Evolutionary conservation across 202 grass and related monocot genomes (phyloP).

Genomic region (Panicum virgatum): DNA sequence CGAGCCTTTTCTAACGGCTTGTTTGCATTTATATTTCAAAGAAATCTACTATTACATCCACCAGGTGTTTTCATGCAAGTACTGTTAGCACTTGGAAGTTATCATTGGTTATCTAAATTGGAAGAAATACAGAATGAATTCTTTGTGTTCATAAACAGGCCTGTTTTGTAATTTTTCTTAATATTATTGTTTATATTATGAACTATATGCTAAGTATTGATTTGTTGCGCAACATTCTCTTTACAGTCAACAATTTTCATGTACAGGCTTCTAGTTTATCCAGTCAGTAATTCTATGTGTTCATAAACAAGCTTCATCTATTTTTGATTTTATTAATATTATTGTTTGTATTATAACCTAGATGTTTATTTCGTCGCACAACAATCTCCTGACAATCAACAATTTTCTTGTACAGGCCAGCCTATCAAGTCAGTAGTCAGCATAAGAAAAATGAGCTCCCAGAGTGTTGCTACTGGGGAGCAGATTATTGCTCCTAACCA

Average conservation of each 20-base stretch:
- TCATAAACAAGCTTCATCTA: slow-evolving; percentile 19
- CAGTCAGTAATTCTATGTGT: neutral
- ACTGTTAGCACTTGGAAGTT: neutral
- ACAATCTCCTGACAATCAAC: neutral
- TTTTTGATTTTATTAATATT: neutral
- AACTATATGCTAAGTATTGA: slow-evolving; percentile 11
- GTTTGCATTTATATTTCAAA: neutral
- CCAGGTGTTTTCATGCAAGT: neutral
- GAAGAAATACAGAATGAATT: neutral
- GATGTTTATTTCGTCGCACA: neutral
- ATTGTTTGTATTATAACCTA: neutral
- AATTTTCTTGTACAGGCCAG: neutral
- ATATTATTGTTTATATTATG: neutral
- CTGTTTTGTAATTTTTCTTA: slow-evolving; percentile 2
- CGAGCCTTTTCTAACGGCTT: neutral
- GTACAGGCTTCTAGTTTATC: neutral
- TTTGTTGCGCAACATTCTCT: neutral
- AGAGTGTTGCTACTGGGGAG: slow-evolving; percentile 38
- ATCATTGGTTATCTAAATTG: neutral
- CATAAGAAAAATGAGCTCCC: slow-evolving; percentile 60
- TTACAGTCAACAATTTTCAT: slow-evolving; percentile 11
- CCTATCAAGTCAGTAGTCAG: neutral
- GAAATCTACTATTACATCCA: neutral
- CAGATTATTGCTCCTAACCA: slow-evolving; percentile 40
- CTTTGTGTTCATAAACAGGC: neutral